Base-by-base conservation (phyloP, 202 grass and related monocot species). In the Bolboschoenoplectus hybrid region DNA sequence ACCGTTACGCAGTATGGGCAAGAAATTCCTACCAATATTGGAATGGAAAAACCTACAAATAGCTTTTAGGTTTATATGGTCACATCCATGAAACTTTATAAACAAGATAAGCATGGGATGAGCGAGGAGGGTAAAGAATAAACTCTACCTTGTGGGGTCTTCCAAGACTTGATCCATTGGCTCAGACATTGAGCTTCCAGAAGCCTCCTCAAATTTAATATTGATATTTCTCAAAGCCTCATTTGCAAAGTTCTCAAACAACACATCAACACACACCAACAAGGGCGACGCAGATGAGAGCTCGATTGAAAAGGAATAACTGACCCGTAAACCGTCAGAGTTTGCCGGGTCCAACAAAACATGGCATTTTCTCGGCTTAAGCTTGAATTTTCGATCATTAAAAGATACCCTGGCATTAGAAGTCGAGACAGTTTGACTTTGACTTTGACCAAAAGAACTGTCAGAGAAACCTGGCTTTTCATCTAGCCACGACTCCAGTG, bases 401-500 rank as follows among this genome's bases (percentile, higher is more conserved):
- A 98, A 94, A 84, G 93, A 91, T 44, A 98, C 88, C 88, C 90
- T 95, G 4, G 91, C 91, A 82, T 65, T 84, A 61, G 93, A 88
- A 70, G 89, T 58, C 39, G 61, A 83, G 77, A 67, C 65, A 6
- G 85, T 73, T 81, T 86, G 84, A 56, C 87, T 87, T 77, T 82
- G 84, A 87, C 81, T 78, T 53, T 84, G 62, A 70, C 81, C 63
- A 68, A 68, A 5, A 40, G 63, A 52, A 84, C 32, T 7, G 2
- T 84, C 63, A 51, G 63, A 39, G 9, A 10, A 64, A 66, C 43
- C 36, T 63, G 95, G 90, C 81, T 89, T 86, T 78, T 98, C 93
- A 38, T 95, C 91, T 87, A 98, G 88, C 96, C 96, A 98, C 12
- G 90, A 95, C 81, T 98, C 93, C 44, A 98, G 78, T 26, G 93